These are phyloP conservation scores for Clonostachys chloroleuca DNA, from an alignment of 2,329 filamentous ascomycete species.

Conservation along the genomic window DNA sequence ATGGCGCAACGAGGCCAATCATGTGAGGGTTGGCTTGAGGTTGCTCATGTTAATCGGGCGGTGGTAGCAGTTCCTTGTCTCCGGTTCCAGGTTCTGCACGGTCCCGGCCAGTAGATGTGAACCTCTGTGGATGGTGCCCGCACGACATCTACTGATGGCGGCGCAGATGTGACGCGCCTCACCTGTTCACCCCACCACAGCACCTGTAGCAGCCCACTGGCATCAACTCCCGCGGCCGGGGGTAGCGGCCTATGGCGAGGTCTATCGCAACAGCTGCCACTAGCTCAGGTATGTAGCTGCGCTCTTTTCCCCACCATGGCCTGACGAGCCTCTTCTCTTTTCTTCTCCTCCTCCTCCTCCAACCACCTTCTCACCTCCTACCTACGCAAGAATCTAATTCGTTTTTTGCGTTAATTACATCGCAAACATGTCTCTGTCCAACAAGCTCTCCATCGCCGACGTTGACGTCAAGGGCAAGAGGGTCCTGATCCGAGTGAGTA, in stretches of 20 bases:
- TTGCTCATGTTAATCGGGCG: too few species aligned
- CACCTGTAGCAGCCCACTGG: too few species aligned
- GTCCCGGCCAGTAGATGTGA: too few species aligned
- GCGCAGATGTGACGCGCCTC: not conserved
- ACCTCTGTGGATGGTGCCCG: not conserved
- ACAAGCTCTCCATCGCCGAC: constrained; percentile 95
- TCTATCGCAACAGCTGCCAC: too few species aligned
- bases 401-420: not conserved
- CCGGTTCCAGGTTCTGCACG: too few species aligned
- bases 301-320: constrained; percentile 8
- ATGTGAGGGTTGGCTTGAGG: too few species aligned
- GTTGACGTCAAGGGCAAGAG: constrained; percentile 98
- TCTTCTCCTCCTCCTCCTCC: constrained; percentile 3
- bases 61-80: too few species aligned
- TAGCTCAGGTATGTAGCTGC: not conserved
- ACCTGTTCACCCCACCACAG: too few species aligned
- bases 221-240: too few species aligned
- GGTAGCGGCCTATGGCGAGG: too few species aligned
- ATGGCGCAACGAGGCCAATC: too few species aligned
- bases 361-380: constrained; percentile 3
- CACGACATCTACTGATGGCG: constrained; percentile 4
- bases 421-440: constrained; percentile 87
- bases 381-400: constrained; percentile 5
- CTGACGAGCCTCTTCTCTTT: constrained; percentile 8
- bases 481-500: constrained; percentile 81